Conservation (phyloP, 2,329 filamentous ascomycete genomes). For the Huntiella omanensis region DNA sequence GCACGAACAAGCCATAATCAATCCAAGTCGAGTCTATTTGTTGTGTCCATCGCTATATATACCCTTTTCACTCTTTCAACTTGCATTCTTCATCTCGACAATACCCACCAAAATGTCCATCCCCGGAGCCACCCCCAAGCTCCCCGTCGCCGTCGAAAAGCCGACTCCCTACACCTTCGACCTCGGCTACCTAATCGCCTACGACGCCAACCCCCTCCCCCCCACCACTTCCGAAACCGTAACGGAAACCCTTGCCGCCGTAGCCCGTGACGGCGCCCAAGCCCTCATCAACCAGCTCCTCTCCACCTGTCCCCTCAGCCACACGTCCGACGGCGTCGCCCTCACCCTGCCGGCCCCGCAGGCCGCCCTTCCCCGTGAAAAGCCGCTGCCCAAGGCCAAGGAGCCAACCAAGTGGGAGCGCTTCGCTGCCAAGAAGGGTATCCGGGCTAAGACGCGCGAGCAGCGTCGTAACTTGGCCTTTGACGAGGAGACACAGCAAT, state of each 20-base stretch:
- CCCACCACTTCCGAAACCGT: conserved; percentile 35
- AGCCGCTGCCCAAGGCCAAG: conserved; percentile 68
- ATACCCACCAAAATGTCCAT: conserved; percentile 18
- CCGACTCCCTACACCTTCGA: conserved; percentile 86
- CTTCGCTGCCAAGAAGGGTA: conserved; percentile 94
- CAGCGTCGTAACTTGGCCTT: conserved; percentile 56
- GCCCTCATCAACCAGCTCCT: conserved; percentile 87
- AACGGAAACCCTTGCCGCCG: conserved; percentile 38
- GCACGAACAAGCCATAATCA: not conserved
- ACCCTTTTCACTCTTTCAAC: not conserved
- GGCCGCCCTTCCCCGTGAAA: conserved; percentile 70
- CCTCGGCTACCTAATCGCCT: conserved; percentile 68
- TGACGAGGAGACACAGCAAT: conserved; percentile 69
- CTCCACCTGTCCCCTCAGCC: conserved; percentile 63
- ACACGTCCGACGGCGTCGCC: conserved; percentile 51
- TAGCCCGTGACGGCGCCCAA: conserved; percentile 80
- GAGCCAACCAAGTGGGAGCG: conserved; percentile 84
- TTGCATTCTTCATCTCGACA: not conserved
- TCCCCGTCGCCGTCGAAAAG: conserved; percentile 53
- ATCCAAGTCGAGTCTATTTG: too few relatives aligned
- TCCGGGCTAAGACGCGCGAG: conserved; percentile 72
- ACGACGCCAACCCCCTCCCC: conserved; percentile 68
- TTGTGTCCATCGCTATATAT: too few relatives aligned
- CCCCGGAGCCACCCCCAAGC: conserved; percentile 25
- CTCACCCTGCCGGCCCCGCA: conserved; percentile 54